phyloP scores from a whole-genome alignment of 2,329 filamentous ascomycete genomes.

The Monosporascus sp. region DNA sequence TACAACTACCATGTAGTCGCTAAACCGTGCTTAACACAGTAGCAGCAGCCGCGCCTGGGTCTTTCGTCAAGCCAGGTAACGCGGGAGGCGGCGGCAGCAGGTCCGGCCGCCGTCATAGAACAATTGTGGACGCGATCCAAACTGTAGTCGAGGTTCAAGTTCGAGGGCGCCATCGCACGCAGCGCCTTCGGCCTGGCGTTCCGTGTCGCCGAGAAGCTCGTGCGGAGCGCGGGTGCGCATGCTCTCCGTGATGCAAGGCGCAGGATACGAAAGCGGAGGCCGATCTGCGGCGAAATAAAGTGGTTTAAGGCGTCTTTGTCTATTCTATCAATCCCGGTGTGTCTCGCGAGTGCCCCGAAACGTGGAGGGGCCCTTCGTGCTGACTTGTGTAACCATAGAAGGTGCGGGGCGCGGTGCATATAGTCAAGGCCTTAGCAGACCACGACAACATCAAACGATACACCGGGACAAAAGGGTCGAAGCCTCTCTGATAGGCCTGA shows the following conservation, averaged over 20 bases:
- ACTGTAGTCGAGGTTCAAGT: slow-evolving; percentile 2
- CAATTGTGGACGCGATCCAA: slow-evolving; percentile 5
- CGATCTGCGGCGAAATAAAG: slow-evolving; percentile 5
- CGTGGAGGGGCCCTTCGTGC: background rate
- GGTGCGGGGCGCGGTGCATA: slow-evolving; percentile 8
- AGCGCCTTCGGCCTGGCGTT: slow-evolving; percentile 6
- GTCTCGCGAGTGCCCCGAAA: too few species aligned
- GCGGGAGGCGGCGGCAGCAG: background rate
- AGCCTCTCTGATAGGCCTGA: slow-evolving; percentile 1
- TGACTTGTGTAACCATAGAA: slow-evolving; percentile 1
- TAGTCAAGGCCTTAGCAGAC: slow-evolving; percentile 3
- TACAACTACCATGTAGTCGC: too few species aligned
- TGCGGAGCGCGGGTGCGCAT: background rate
- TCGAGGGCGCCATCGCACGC: slow-evolving; percentile 1
- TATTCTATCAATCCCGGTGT: background rate
- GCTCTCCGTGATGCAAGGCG: slow-evolving; percentile 6
- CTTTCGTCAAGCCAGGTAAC: background rate
- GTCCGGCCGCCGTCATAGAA: background rate
- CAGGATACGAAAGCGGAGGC: background rate
- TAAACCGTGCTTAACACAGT: too few species aligned
- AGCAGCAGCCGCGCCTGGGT: too few species aligned
- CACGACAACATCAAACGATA: background rate
- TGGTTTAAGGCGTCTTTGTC: slow-evolving; percentile 3
- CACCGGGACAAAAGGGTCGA: slow-evolving; percentile 1
- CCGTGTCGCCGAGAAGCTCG: slow-evolving; percentile 5